Evolutionary conservation across 768 basidiomycete genomes (phyloP), one percentile per base, ranked within the genome.

Genomic region (Tephrocybe sp.): DNA sequence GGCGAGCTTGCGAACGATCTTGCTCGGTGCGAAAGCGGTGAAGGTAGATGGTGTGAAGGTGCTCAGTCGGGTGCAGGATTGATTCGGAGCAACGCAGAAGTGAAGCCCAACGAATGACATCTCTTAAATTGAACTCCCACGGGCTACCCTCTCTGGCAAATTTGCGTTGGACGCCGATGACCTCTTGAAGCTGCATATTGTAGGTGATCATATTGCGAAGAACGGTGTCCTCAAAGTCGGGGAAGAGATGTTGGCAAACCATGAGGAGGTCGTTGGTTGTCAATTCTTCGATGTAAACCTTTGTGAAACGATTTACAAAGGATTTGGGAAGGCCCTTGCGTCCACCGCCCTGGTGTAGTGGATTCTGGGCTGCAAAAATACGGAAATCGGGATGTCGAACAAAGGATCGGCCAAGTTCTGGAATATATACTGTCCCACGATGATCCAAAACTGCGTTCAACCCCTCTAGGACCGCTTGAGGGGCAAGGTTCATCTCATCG

Each of bases 401-500:
- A 68, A 98, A 99, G 9, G 89, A 84, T 44, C 90, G 84, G 37
- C 89, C 91, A 10, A 99, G 80, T 63, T 98, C 97, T 2, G 97
- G 97, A 34, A 99, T 87, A 66, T 86, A 98, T 21, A 97, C 92
- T 1, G 86, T 83, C 23, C 97, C 95, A 44, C 97, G 84, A 67
- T 98, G 95, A 66, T 99, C 97, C 24, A 99, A 71, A 9, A 95
- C 83, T 1, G 97, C 93, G 61, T 99, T 99, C 33, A 99, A 79
- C 23, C 97, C 97, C 69, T 99, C 97, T 1, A 99, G 80, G 4
- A 99, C 87, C 0, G 97, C 86, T 61, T 99, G 95, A 24, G 95
- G 91, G 0, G 95, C 95, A 31, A 99, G 77, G 62, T 99, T 99
- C 97, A 99, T 98, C 65, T 99, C 97, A 62, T 99, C 97, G 9